These are phyloP conservation scores for Lachnellula arida DNA, from an alignment of 2,329 filamentous ascomycete genomes.

Conservation along the genomic window DNA sequence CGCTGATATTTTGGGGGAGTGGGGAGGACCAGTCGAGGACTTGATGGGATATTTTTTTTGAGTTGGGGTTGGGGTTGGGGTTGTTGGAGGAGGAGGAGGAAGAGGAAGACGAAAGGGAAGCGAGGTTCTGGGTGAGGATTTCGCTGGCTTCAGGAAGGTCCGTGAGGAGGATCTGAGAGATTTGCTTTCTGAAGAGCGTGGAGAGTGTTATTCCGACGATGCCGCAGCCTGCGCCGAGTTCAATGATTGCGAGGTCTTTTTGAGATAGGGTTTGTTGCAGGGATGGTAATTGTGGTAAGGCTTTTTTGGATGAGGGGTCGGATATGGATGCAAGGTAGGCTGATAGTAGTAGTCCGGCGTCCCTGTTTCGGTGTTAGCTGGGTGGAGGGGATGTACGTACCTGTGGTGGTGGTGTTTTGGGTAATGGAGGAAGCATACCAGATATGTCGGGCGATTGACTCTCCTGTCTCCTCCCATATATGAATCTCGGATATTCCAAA, in stretches of 20 bases:
- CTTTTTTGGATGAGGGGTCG: neutral
- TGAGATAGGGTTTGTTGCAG: constrained; percentile 14
- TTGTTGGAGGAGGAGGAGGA: neutral
- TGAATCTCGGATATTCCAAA: constrained; percentile 18
- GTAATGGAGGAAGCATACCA: constrained; percentile 44
- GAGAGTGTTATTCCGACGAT: constrained; percentile 63
- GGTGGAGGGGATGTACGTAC: constrained; percentile 15
- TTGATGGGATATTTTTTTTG: constrained; percentile 38
- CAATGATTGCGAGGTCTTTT: constrained; percentile 46
- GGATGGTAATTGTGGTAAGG: constrained; percentile 8
- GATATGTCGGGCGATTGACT: constrained; percentile 67
- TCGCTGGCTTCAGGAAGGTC: constrained; percentile 61
- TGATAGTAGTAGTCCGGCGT: constrained; percentile 35
- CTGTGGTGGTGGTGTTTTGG: too few relatives aligned
- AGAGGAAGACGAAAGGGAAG: neutral
- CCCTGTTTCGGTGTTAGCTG: constrained; percentile 27
- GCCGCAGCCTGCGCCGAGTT: constrained; percentile 65
- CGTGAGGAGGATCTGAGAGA: constrained; percentile 50
- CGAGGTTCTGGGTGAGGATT: constrained; percentile 50
- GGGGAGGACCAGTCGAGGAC: constrained; percentile 60
- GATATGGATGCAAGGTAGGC: constrained; percentile 28
- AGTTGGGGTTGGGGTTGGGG: neutral
- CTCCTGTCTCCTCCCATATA: constrained; percentile 66
- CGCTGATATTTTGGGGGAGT: constrained; percentile 33
- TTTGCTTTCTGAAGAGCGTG: constrained; percentile 24